Base-by-base conservation (phyloP, 1,284 basidiomycete species). In the Heimioporus punctisporus region DNA sequence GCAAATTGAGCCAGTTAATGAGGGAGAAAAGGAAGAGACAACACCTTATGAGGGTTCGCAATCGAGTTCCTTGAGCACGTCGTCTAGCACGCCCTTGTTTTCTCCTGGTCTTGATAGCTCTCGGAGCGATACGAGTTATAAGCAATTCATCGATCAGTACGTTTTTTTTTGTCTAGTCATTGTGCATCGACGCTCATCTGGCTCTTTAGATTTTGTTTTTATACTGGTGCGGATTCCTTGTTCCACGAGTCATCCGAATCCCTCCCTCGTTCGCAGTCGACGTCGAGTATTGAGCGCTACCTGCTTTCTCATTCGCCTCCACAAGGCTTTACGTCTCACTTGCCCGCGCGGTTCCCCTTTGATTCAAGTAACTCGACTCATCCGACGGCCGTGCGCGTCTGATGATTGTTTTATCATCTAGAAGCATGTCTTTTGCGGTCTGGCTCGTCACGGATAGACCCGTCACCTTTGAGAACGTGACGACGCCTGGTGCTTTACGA, bases 191-290 rank as follows among this genome's bases (percentile, higher is more conserved):
- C 27, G 37, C 24, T 62, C 41, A 64, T 19, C 27, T 14, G 42
- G 41, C 21, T 21, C 30, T 37, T 25, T 56, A 91, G 89, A 60
- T 90, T 88, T 68, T 91, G 89, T 74, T 92, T 90, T 71, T 92
- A 82, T 70, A 90, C 89, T 1, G 88, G 88, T 11, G 54, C 69
- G 19, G 73, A 73, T 21, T 58, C 73, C 4, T 46, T 67, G 50
- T 58, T 68, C 28, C 69, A 69, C 40, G 64, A 65, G n/a, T 58
- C 67, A 5, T 56, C 70, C 14, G 31, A 34, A 39, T 50, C 47
- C 6, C 62, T 82, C 15, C 74, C 80, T 26, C 80, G 83, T 41
- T 80, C 84, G 40, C 80, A 81, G 21, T 84, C 83, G 8, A 76
- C 74, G 7, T 83, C 82, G 28, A 83, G 78, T 60, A 72, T 86